phyloP scores from a whole-genome alignment of 176 grass and related monocot genomes.

The Chloris gayana region DNA sequence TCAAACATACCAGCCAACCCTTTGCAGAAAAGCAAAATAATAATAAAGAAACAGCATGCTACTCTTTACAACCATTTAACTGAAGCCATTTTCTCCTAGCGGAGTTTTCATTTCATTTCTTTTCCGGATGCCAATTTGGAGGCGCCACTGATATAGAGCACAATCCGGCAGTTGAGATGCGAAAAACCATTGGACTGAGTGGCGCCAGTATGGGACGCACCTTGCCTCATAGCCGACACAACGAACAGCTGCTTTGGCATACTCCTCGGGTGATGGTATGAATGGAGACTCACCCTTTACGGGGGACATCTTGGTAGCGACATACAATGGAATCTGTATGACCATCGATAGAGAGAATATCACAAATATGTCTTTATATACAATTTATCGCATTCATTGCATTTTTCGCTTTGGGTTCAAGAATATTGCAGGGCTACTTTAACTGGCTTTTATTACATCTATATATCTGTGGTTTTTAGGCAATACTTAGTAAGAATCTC shows the following conservation, averaged over 20 bases:
- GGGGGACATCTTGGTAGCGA: slow-evolving; percentile 60
- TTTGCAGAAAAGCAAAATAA: too few relatives aligned
- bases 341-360: neutral
- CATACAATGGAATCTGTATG: slow-evolving; percentile 59
- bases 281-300: slow-evolving; percentile 44
- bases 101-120: slow-evolving; percentile 41
- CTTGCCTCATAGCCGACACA: slow-evolving; percentile 50
- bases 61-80: neutral
- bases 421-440: too few relatives aligned
- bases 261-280: slow-evolving; percentile 53
- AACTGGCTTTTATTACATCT: too few relatives aligned
- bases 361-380: neutral
- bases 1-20: too few relatives aligned
- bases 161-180: slow-evolving; percentile 42
- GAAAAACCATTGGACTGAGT: slow-evolving; percentile 55
- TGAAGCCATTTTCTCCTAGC: neutral
- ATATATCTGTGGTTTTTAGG: too few relatives aligned
- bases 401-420: too few relatives aligned
- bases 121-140: slow-evolving; percentile 46
- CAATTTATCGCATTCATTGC: too few relatives aligned
- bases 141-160: slow-evolving; percentile 50
- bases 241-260: slow-evolving; percentile 35
- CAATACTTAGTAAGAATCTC: too few relatives aligned
- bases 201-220: slow-evolving; percentile 64
- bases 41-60: neutral